A percentile compares a stretch with the other conserved stretches of the same genome.
Conservation (phyloP, 352 stramenopile genomes). For the Phytophthora constricta region DNA sequence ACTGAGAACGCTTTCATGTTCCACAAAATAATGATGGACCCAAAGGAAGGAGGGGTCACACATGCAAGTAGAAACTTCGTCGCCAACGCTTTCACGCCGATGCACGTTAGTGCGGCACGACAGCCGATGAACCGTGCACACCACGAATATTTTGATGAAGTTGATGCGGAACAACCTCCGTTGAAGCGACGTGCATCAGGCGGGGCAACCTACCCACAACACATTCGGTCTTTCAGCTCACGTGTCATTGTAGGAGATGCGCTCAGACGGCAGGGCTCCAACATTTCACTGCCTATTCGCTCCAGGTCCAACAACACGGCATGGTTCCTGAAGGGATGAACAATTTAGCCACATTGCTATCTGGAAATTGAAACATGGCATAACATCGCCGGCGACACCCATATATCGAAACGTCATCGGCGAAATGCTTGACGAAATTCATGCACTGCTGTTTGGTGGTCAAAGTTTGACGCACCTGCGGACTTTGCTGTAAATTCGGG, state of each 20-base stretch:
- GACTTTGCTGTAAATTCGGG: no score
- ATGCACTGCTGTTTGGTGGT: no score
- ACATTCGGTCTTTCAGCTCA: background rate
- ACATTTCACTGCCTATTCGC: background rate
- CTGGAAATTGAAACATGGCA: background rate
- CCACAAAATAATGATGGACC: slow-evolving; percentile 25
- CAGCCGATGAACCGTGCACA: slow-evolving; percentile 3
- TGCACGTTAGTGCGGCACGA: background rate
- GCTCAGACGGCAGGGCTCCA: background rate
- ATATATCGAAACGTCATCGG: no score
- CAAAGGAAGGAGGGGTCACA: background rate
- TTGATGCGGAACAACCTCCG: background rate
- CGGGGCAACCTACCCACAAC: background rate
- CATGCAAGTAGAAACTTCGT: background rate
- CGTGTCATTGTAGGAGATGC: slow-evolving; percentile 27
- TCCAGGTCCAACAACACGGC: slow-evolving; percentile 3
- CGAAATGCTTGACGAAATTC: no score
- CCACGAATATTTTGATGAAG: background rate
- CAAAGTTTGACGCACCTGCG: no score
- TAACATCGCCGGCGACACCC: background rate
- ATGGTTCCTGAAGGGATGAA: slow-evolving; percentile 27
- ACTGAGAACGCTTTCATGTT: slow-evolving; percentile 23
- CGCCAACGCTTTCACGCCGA: background rate
- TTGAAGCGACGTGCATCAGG: background rate
- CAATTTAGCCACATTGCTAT: no score